Conservation (phyloP, 139 green algal species). For the Asterochloris sp. region DNA sequence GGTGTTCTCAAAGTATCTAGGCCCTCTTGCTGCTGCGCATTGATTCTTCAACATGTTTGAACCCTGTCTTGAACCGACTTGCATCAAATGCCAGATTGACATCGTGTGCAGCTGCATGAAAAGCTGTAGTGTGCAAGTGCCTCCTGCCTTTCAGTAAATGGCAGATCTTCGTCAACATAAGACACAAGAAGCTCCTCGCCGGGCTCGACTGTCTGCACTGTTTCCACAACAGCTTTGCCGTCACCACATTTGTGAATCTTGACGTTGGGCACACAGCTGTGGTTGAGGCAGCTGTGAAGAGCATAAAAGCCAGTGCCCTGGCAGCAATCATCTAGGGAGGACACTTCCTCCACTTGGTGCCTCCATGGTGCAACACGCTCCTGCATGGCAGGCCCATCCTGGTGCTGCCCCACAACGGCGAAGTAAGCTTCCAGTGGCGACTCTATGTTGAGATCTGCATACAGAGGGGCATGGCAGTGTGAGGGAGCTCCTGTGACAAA, state of each 20-base stretch:
- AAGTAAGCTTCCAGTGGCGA: slow-evolving; percentile 50
- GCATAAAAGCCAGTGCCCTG: slow-evolving; percentile 85
- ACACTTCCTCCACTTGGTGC: background rate
- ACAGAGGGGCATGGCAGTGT: background rate
- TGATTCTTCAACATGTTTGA: too few species aligned
- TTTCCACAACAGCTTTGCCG: slow-evolving; percentile 50
- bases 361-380: background rate
- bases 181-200: slow-evolving; percentile 75
- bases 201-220: slow-evolving; percentile 36
- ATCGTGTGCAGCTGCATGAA: slow-evolving; percentile 55
- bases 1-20: too few species aligned
- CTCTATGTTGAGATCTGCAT: slow-evolving; percentile 36
- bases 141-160: slow-evolving; percentile 35
- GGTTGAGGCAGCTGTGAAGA: slow-evolving; percentile 86
- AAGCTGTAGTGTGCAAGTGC: slow-evolving; percentile 84
- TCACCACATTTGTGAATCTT: slow-evolving; percentile 49
- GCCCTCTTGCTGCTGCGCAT: too few species aligned
- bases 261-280: slow-evolving; percentile 83
- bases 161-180: slow-evolving; percentile 69
- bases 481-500: background rate
- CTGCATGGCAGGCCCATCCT: background rate
- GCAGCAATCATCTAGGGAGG: slow-evolving; percentile 19
- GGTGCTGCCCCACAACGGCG: background rate
- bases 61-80: too few species aligned
- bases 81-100: slow-evolving; percentile 1